Conservation (phyloP, 2,329 filamentous ascomycete genomes). For the Cercospora beticola region DNA sequence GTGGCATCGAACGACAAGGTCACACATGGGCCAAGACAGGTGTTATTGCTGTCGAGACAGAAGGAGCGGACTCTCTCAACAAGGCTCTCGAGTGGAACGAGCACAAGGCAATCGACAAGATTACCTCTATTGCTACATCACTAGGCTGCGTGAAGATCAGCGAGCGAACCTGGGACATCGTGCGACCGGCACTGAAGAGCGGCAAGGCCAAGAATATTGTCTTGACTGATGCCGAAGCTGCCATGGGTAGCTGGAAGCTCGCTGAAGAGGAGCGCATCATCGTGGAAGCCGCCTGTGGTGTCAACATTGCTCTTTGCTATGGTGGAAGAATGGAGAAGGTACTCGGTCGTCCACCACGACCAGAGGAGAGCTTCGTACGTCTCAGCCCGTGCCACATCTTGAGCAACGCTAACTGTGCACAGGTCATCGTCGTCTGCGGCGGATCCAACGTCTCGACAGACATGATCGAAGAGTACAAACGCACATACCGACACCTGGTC, state of each 20-base stretch:
- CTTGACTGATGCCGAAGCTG: conserved; percentile 74
- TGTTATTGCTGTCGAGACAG: conserved; percentile 75
- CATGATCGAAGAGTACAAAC: conserved; percentile 52
- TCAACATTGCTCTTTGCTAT: conserved; percentile 71
- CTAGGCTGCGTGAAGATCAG: conserved; percentile 71
- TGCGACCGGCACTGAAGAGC: conserved; percentile 38
- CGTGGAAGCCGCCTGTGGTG: conserved; percentile 83
- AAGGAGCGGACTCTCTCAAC: conserved; percentile 69
- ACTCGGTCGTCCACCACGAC: conserved; percentile 60
- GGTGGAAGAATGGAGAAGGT: conserved; percentile 60
- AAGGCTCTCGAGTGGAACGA: conserved; percentile 57
- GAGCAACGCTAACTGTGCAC: background rate
- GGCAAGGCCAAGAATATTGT: conserved; percentile 61
- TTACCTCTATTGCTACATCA: conserved; percentile 73
- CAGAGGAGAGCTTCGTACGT: conserved; percentile 64
- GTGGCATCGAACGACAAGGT: conserved; percentile 61
- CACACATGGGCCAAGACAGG: conserved; percentile 39
- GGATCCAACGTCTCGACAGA: conserved; percentile 54
- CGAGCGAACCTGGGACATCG: conserved; percentile 66
- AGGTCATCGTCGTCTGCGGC: conserved; percentile 77
- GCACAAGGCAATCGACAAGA: conserved; percentile 61
- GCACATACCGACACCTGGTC: conserved; percentile 37
- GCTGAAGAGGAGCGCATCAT: conserved; percentile 79
- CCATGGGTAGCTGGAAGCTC: conserved; percentile 71
- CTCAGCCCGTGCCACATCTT: background rate